phyloP scores from a whole-genome alignment of 192 early-diverging fungal genomes.

The Gigaspora rosea region DNA sequence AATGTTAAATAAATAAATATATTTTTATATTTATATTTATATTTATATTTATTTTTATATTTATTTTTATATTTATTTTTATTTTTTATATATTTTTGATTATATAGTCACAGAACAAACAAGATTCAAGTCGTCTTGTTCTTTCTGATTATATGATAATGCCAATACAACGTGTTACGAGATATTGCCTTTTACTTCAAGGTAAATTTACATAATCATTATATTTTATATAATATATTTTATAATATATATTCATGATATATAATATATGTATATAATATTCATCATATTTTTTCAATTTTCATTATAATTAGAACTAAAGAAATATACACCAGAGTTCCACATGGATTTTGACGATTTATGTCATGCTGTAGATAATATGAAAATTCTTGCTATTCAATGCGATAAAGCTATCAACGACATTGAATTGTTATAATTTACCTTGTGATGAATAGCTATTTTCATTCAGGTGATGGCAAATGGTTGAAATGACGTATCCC shows the following conservation, averaged over 20 bases:
- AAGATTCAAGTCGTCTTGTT: conserved; percentile 57
- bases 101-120: conserved; percentile 34
- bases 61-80: no score
- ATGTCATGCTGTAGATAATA: conserved; percentile 35
- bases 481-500: no score
- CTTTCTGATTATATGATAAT: conserved; percentile 75
- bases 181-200: conserved; percentile 73
- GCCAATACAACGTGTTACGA: conserved; percentile 77
- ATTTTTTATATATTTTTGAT: neutral
- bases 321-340: conserved; percentile 35
- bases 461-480: no score
- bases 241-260: neutral
- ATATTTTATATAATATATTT: neutral
- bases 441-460: no score
- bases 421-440: neutral
- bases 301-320: conserved; percentile 37
- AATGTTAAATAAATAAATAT: neutral
- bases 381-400: conserved; percentile 28
- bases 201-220: neutral
- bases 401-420: conserved; percentile 8
- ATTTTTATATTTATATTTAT: neutral
- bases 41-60: neutral
- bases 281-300: neutral
- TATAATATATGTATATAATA: neutral
- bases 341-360: conserved; percentile 36